These are phyloP conservation scores for Lasiodiplodia gonubiensis DNA, from an alignment of 2,329 filamentous ascomycete genomes.

Conservation along the genomic window DNA sequence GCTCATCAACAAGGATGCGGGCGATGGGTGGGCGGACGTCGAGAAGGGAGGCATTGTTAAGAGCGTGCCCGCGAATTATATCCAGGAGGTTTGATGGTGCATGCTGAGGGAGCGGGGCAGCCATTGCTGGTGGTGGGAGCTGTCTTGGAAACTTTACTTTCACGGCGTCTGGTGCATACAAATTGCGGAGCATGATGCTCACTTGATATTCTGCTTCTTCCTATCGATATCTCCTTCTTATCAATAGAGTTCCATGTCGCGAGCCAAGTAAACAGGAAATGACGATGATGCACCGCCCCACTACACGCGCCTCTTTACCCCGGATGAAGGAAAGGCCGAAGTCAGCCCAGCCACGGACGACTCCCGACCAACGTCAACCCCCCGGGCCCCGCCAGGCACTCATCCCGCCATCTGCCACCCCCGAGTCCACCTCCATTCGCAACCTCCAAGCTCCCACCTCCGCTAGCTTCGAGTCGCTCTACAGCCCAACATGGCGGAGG, in stretches of 20 bases:
- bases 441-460: slow-evolving; percentile 3
- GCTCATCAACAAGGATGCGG: slow-evolving; percentile 82
- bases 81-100: slow-evolving; percentile 66
- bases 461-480: slow-evolving; percentile 13
- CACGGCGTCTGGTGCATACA: slow-evolving; percentile 17
- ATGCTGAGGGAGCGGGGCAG: not conserved
- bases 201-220: not conserved
- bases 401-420: slow-evolving; percentile 22
- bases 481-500: slow-evolving; percentile 50
- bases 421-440: slow-evolving; percentile 26
- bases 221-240: not conserved
- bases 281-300: slow-evolving; percentile 15
- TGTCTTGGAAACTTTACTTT: slow-evolving; percentile 18
- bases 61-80: slow-evolving; percentile 93
- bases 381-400: slow-evolving; percentile 28
- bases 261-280: not conserved
- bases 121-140: not conserved
- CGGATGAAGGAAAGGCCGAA: slow-evolving; percentile 28
- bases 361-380: slow-evolving; percentile 29
- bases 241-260: slow-evolving; percentile 2
- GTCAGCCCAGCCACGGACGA: slow-evolving; percentile 18
- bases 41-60: slow-evolving; percentile 85
- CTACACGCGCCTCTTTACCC: slow-evolving; percentile 21
- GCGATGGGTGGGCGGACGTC: slow-evolving; percentile 96
- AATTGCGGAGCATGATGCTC: slow-evolving; percentile 2